phyloP scores from a whole-genome alignment of 2,329 filamentous ascomycete species.

The Blastomyces silverae region DNA sequence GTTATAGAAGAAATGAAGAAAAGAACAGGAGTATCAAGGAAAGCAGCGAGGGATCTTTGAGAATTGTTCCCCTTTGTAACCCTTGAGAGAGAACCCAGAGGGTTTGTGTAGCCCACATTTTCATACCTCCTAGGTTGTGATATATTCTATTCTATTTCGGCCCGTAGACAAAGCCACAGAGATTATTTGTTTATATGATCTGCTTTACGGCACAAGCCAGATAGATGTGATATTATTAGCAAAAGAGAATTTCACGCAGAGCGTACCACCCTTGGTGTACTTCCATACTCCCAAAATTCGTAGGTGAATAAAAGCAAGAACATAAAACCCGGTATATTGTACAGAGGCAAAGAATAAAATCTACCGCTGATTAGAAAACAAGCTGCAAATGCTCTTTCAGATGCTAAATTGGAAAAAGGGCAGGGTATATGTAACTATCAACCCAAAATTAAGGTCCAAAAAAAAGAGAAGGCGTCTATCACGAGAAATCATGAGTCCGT shows the following conservation, averaged over 20 bases:
- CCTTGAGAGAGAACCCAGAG: not conserved
- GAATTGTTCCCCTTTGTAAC: not conserved
- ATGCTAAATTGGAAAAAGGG: conserved; percentile 1
- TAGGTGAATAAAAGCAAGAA: not conserved
- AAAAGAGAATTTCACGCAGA: too few species aligned
- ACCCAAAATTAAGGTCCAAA: not conserved
- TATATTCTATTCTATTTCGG: not conserved
- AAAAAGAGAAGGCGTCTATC: not conserved
- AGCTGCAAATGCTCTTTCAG: not conserved
- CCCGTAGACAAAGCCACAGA: too few species aligned
- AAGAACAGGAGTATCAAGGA: not conserved
- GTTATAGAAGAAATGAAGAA: not conserved
- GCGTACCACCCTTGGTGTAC: not conserved
- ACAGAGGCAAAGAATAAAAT: not conserved
- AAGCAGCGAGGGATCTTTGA: not conserved
- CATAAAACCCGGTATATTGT: not conserved
- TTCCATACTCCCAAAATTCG: not conserved
- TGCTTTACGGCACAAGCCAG: too few species aligned
- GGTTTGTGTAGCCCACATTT: not conserved
- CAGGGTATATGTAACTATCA: not conserved
- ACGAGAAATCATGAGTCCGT: not conserved
- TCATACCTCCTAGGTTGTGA: not conserved
- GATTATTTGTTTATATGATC: too few species aligned
- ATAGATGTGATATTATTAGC: too few species aligned
- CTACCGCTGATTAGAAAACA: not conserved